Percentiles rank a stretch among this genome's conserved stretches.
Conservation (phyloP, 352 stramenopile genomes). For the Phytopythium sindhum region DNA sequence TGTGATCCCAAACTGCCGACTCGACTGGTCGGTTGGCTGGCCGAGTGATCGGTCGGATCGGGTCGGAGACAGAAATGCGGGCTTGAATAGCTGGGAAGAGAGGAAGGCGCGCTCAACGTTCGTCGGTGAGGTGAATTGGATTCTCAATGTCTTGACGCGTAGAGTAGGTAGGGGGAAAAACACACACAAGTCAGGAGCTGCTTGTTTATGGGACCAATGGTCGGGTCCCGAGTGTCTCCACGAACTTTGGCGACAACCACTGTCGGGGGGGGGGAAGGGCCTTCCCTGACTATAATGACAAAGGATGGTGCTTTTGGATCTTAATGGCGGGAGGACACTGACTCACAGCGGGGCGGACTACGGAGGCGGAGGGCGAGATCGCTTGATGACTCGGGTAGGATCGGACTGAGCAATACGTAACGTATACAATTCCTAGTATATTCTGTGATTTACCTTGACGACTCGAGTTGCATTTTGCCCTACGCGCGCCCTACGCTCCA, state of each 20-base stretch:
- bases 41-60: not conserved
- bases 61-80: not conserved
- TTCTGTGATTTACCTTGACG: not conserved
- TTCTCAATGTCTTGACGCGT: not conserved
- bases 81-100: not conserved
- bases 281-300: not conserved
- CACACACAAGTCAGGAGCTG: not conserved
- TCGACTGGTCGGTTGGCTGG: not conserved
- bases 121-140: not conserved
- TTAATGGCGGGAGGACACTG: not conserved
- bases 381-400: not conserved
- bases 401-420: not conserved
- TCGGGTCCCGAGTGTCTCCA: conserved; percentile 2
- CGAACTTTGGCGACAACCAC: not conserved
- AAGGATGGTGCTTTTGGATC: not conserved
- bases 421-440: not conserved
- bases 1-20: not conserved
- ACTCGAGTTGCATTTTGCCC: not conserved
- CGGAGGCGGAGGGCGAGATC: not conserved
- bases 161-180: not conserved
- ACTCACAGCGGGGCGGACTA: not conserved
- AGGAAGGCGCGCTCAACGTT: no score
- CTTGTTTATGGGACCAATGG: conserved; percentile 6
- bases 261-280: not conserved
- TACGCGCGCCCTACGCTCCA: not conserved